Conservation (phyloP, 1,139 yeast genomes). For the Yarrowia galli region DNA sequence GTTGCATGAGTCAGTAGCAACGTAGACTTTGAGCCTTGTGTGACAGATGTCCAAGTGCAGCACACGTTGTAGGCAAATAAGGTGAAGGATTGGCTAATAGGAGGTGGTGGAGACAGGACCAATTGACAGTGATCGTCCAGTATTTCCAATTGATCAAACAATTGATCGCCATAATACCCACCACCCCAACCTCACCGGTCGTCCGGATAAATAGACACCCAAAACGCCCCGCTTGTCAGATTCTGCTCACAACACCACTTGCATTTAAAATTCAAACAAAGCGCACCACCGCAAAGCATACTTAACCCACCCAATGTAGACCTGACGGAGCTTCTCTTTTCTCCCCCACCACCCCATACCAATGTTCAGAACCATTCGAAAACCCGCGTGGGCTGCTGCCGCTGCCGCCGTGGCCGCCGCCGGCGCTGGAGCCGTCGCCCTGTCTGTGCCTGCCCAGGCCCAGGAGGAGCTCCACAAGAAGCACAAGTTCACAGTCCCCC, state of each 20-base stretch:
- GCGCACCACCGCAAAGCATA: constrained; percentile 38
- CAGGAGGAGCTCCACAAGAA: constrained; percentile 30
- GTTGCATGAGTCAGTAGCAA: constrained; percentile 38
- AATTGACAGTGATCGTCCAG: too few relatives aligned
- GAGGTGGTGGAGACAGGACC: too few relatives aligned
- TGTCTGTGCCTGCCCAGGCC: constrained; percentile 37
- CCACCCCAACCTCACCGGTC: background rate
- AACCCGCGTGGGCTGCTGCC: constrained; percentile 38
- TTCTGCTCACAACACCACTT: constrained; percentile 5
- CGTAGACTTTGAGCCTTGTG: constrained; percentile 18
- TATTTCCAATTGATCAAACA: background rate
- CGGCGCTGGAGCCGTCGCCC: constrained; percentile 36
- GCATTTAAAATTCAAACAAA: constrained; percentile 29
- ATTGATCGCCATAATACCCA: background rate
- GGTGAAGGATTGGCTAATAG: constrained; percentile 17
- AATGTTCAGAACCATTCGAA: constrained; percentile 35
- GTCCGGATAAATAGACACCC: background rate
- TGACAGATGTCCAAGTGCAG: constrained; percentile 18
- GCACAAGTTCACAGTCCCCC: constrained; percentile 40
- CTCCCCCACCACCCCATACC: constrained; percentile 8
- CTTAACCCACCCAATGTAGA: constrained; percentile 29
- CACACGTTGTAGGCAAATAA: constrained; percentile 16
- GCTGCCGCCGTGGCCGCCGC: constrained; percentile 37
- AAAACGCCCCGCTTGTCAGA: background rate
- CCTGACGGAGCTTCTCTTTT: constrained; percentile 3